These are phyloP conservation scores for Atkinsonella texensis DNA, from an alignment of 2,329 filamentous ascomycete genomes.

Conservation along the genomic window DNA sequence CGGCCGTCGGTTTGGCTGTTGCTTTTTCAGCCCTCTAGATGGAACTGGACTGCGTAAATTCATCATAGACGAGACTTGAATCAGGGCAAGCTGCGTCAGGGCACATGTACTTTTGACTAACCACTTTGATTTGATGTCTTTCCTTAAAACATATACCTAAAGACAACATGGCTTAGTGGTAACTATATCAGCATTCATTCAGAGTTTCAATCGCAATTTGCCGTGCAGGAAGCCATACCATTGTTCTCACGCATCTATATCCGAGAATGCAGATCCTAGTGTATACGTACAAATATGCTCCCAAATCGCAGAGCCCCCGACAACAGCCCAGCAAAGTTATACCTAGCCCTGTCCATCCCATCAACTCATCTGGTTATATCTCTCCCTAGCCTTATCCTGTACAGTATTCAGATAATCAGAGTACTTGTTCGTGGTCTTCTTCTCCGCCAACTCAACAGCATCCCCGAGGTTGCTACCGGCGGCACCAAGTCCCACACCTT, in stretches of 20 bases:
- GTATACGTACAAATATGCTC: neutral
- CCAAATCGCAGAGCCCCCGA: neutral
- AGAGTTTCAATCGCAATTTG: no score
- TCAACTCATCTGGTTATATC: conserved; percentile 43
- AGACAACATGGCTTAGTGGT: neutral
- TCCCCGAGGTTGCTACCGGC: conserved; percentile 59
- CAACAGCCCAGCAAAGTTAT: neutral
- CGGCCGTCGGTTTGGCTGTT: conserved; percentile 11
- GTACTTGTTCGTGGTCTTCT: conserved; percentile 48
- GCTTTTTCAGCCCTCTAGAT: conserved; percentile 2
- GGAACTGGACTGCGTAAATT: neutral
- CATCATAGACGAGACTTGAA: no score
- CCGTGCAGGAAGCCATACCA: no score
- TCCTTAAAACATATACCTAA: neutral
- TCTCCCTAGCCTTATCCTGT: conserved; percentile 53
- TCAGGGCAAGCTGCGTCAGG: neutral
- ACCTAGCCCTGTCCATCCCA: no score
- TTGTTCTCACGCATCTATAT: no score
- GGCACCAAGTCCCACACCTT: conserved; percentile 58
- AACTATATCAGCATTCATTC: no score
- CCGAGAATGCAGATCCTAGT: neutral
- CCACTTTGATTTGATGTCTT: neutral
- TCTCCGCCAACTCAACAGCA: conserved; percentile 49
- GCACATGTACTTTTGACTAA: neutral
- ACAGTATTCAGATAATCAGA: conserved; percentile 51